Evolutionary conservation across 192 early-diverging fungal genomes (phyloP), one percentile per base, ranked within the genome.

Genomic region (Umbelopsis sp.): DNA sequence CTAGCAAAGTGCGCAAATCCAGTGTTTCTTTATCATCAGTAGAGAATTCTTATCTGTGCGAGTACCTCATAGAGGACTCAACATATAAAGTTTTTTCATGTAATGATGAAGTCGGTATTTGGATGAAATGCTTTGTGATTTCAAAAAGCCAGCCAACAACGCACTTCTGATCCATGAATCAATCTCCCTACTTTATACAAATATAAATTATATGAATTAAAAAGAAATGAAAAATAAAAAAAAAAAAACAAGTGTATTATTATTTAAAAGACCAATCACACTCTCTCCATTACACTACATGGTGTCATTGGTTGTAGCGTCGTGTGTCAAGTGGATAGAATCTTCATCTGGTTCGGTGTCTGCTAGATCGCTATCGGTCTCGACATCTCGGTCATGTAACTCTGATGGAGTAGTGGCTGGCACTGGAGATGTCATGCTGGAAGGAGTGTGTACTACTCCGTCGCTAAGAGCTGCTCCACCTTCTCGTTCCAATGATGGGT

Each of bases 401-500:
- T 62, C 56, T 11, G 56, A 32, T 14, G 56, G 56, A 6, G 56
- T 59, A 32, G 51, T 53, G 24, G 31, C 31, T 31, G 56, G 56
- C 0, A 62, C 56, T 20, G 56, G 56, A 4, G 56, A 62, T 17
- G 56, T 62, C 16, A 62, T 62, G 56, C 56, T 62, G 29, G 56
- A 62, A 2, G 56, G 56, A 7, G 56, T 62, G 56, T n/a, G 56
- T 16, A 62, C 56, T 16, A 62, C 17, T 0, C 56, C 56, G 31
- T 62, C 56, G 20, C 56, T 62, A 34, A 54, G 52, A n/a, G n/a
- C n/a, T 24, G 26, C 56, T 34, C 29, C 56, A 34, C 56, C 44
- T 66, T 71, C 62, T 45, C 65, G 38, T 51, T 72, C 66, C 45
- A 77, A 26, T 1, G 66, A 50, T 25, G 62, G 45, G 4, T 78